Evolutionary conservation across 371 early-diverging fungal genomes (phyloP), one percentile per base, ranked within the genome.

Genomic region (Rhizopus delemar): DNA sequence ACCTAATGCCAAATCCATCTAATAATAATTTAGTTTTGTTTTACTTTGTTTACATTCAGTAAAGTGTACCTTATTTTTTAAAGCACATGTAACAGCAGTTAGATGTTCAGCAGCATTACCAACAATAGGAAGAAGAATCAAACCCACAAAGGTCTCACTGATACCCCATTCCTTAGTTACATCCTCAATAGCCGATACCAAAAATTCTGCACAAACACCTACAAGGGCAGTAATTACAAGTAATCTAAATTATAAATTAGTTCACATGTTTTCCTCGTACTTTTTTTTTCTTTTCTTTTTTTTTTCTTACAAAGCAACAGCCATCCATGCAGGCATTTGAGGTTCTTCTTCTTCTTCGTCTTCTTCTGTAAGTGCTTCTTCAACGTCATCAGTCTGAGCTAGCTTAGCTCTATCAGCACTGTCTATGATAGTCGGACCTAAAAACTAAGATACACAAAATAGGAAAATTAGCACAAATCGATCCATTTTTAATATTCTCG

Each of bases 61-160:
- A 2, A 2, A n/a, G 0, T 22, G 28, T 65, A 65, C 71, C 69
- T 94, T 93, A 78, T 95, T 85, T 54, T 90, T 85, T 57, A 88
- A 74, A 0, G 96, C 93, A 9, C 88, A 86, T 0, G 87, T 86
- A 9, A 93, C 89, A 3, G 93, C 94, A 4, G 90, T 89, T 36
- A 89, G 82, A 67, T 95, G 93, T 64, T 90, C 91, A 22, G 90
- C 91, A 8, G 90, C 90, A 56, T 89, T 87, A 54, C 93, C 91
- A 2, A 93, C 92, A 46, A 95, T 90, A 0, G 95, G 93, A 8
- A 96, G 69, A 28, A 96, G 63, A 55, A 96, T 86, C 28, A 96
- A 73, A 60, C 93, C 94, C 11, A 96, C 87, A 73, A 96, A 96
- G 4, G 89, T 86, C 28, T 89, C 74, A 54, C 80, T 83, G 35